phyloP scores from a whole-genome alignment of 371 early-diverging fungal species.

The Massospora cicadina region DNA sequence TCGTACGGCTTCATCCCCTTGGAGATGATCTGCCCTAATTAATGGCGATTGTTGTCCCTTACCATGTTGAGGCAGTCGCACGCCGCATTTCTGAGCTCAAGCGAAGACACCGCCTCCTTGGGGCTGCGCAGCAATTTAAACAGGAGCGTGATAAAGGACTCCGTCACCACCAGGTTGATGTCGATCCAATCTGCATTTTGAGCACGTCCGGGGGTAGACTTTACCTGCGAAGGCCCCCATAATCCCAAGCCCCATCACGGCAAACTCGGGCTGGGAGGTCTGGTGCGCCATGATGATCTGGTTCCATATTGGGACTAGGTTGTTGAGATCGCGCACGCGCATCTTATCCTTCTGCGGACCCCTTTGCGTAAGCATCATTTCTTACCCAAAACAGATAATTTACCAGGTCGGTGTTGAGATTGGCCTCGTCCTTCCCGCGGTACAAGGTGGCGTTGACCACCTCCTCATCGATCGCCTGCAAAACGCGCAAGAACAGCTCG shows the following conservation, averaged over 20 bases:
- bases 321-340: slow-evolving; percentile 64
- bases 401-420: slow-evolving; percentile 52
- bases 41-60: not conserved
- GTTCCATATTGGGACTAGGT: slow-evolving; percentile 62
- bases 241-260: slow-evolving; percentile 37
- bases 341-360: slow-evolving; percentile 59
- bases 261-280: slow-evolving; percentile 28
- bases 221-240: slow-evolving; percentile 40
- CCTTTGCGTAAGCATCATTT: not conserved
- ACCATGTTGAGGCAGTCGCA: slow-evolving; percentile 61
- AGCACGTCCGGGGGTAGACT: slow-evolving; percentile 5
- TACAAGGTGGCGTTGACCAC: slow-evolving; percentile 59
- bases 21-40: slow-evolving; percentile 32
- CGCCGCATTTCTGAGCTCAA: slow-evolving; percentile 23
- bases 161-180: slow-evolving; percentile 72
- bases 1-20: slow-evolving; percentile 86
- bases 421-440: slow-evolving; percentile 47
- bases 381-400: not conserved
- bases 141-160: slow-evolving; percentile 55
- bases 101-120: slow-evolving; percentile 33
- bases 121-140: slow-evolving; percentile 37
- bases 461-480: slow-evolving; percentile 75
- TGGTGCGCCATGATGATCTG: slow-evolving; percentile 37
- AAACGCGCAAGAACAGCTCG: slow-evolving; percentile 65
- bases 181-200: slow-evolving; percentile 66